Conservation (phyloP, 208 protist genomes). For the Balamuthia mandrillaris region DNA sequence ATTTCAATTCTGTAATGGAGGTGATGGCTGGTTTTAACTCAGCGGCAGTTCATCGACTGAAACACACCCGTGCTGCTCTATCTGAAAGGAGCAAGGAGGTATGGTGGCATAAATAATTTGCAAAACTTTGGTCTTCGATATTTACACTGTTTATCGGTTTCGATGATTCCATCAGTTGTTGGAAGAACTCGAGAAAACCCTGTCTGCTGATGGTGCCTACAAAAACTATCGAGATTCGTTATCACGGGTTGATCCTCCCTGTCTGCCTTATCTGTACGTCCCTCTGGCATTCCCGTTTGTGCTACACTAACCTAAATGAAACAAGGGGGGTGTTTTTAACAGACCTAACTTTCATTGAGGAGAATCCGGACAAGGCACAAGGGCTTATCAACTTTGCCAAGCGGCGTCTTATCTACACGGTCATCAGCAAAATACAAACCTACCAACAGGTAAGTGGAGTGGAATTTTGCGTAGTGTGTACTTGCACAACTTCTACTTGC, state of each 20-base stretch:
- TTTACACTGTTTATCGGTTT: neutral
- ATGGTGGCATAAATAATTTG: neutral
- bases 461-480: too few relatives aligned
- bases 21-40: constrained; percentile 35
- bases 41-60: constrained; percentile 28
- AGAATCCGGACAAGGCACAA: neutral
- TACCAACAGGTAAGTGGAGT: constrained; percentile 28
- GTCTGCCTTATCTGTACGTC: constrained; percentile 52
- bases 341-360: neutral
- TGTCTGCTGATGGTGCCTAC: neutral
- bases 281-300: too few relatives aligned
- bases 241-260: constrained; percentile 36
- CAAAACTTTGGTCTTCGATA: neutral
- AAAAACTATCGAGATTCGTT: neutral
- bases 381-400: constrained; percentile 51
- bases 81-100: neutral
- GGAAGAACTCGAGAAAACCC: neutral
- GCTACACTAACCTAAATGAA: too few relatives aligned
- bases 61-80: neutral
- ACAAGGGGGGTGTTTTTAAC: constrained; percentile 14
- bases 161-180: neutral
- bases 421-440: constrained; percentile 36
- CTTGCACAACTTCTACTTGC: too few relatives aligned
- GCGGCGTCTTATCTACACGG: constrained; percentile 2
- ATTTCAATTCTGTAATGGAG: constrained; percentile 41